Evolutionary conservation across 192 early-diverging fungal genomes (phyloP), one percentile per base, ranked within the genome.

Genomic region (Endogone sp.): DNA sequence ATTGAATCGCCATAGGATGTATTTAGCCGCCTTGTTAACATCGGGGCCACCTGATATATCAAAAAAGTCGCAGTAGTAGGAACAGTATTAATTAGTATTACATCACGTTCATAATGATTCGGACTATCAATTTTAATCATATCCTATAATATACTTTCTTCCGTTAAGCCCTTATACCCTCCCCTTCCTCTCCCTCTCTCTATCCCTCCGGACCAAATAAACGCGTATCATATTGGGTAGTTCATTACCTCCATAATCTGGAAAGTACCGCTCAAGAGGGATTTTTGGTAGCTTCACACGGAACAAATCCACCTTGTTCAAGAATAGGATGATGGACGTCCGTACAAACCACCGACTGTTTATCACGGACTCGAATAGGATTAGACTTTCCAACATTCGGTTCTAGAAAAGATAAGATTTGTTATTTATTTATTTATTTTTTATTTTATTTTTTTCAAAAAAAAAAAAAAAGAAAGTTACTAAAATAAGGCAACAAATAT

Each of bases 1-100:
- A 29, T 90, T 89, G 66, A 97, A 97, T 71, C 89, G 84, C 92
- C 92, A 95, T 54, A 97, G 75, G 67, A 97, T 91, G 71, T 94
- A 97, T 70, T 91, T 93, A 32, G 92, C 89, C 4, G 92, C 95
- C 71, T 93, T 92, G 75, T 87, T 89, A 63, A 89, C 80, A 71
- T 94, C 91, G 28, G 87, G 79, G 6, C 91, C 93, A 63, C 91
- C 87, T 80, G 16, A 49, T 6, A 49, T 16, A 49, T 49, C 10
- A 31, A 62, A 29, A 28, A 10, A 69, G 24, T 37, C 59, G 23
- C 60, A 27, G 3, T 56, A 29, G 68, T 62, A 62, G 21, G 49
- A 61, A 20, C 28, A 54, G 13, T 44, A 29, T 1, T 22, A 54
- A 23, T 30, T 10, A 30, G 22, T 30, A 25, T 37, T 30, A 4